These are phyloP conservation scores for Cadophora sp. DNA, from an alignment of 2,329 filamentous ascomycete genomes.

Conservation along the genomic window DNA sequence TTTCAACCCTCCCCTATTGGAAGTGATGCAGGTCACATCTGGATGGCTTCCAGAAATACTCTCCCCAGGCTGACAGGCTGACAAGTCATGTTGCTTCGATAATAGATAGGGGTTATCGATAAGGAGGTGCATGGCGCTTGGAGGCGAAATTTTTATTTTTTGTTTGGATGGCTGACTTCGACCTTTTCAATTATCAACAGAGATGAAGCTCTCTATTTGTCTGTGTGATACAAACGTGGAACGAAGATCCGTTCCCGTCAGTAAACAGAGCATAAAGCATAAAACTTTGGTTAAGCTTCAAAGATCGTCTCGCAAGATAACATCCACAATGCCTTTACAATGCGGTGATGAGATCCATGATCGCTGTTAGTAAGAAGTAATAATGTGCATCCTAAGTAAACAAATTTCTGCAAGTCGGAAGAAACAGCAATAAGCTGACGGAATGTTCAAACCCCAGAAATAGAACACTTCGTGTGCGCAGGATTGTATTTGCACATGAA, in stretches of 20 bases:
- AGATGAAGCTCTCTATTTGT: background rate
- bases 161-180: background rate
- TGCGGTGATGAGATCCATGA: background rate
- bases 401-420: background rate
- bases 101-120: constrained; percentile 12
- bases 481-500: background rate
- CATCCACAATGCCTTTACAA: constrained; percentile 1
- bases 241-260: background rate
- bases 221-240: background rate
- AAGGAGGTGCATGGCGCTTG: constrained; percentile 8
- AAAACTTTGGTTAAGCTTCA: background rate
- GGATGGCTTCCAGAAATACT: constrained; percentile 7
- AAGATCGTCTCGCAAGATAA: background rate
- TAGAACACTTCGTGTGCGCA: constrained; percentile 1
- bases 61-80: background rate
- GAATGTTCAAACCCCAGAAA: background rate
- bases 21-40: background rate
- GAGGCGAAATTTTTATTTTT: constrained; percentile 6
- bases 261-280: background rate
- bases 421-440: background rate
- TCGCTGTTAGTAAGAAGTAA: background rate
- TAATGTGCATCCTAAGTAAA: background rate
- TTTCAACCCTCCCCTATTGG: constrained; percentile 8
- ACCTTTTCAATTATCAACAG: background rate
- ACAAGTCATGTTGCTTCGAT: background rate